A percentile compares a stretch with the other conserved stretches of the same genome.
Evolutionary conservation across 768 basidiomycete species (phyloP).

Genomic region (Tylopilus vinaceipallidus): DNA sequence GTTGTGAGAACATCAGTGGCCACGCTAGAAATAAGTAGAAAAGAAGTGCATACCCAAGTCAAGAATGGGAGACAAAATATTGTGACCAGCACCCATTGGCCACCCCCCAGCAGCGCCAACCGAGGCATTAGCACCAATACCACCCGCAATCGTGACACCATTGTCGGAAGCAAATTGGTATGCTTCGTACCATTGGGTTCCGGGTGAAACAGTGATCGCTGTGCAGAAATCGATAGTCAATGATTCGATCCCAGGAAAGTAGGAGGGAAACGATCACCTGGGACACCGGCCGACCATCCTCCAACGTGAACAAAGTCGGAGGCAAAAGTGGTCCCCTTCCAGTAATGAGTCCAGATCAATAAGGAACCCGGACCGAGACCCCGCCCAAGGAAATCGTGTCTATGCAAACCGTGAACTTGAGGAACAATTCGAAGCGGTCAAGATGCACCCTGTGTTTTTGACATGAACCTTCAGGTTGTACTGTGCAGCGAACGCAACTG

Average conservation of each 20-base stretch:
- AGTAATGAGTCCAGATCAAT: not conserved
- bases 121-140: not conserved
- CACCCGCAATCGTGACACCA: not conserved
- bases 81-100: not conserved
- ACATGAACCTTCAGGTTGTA: not conserved
- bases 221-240: not conserved
- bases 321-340: not conserved
- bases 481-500: not conserved
- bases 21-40: not conserved
- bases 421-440: not conserved
- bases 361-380: not conserved
- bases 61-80: not conserved
- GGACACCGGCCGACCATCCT: not conserved
- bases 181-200: not conserved
- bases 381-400: not conserved
- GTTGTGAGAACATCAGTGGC: not conserved
- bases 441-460: not conserved
- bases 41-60: not conserved
- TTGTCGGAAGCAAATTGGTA: not conserved
- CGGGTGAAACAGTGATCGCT: not conserved
- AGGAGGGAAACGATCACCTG: not conserved
- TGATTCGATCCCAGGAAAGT: not conserved
- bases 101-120: not conserved
- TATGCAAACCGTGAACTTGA: not conserved
- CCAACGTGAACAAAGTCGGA: not conserved